Conservation (phyloP, 164 flowering plant genomes). For the Nymphaea colorata region DNA sequence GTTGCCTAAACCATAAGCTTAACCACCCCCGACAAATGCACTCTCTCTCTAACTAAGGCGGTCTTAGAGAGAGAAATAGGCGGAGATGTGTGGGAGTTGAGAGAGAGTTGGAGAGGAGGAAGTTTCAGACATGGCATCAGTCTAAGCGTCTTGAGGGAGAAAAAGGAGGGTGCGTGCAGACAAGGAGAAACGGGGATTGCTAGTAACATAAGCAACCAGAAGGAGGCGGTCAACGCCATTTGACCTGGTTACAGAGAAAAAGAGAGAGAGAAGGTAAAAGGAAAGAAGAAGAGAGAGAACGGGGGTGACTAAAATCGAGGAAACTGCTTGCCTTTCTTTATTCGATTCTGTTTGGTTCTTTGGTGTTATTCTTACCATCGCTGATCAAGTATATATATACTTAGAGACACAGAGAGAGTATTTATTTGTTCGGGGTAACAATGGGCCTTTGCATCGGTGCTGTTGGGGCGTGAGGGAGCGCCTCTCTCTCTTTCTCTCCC, state of each 20-base stretch:
- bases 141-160: not conserved
- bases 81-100: not conserved
- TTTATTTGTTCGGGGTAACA: not conserved
- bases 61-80: not conserved
- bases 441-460: not conserved
- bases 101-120: not conserved
- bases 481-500: not conserved
- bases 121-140: not conserved
- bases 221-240: not conserved
- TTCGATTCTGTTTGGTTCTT: too few relatives aligned
- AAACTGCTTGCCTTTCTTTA: too few relatives aligned
- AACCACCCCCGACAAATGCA: not conserved
- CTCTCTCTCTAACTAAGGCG: not conserved
- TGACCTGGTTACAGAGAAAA: not conserved
- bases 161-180: not conserved
- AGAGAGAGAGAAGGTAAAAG: not conserved
- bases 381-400: too few relatives aligned
- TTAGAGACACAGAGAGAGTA: too few relatives aligned
- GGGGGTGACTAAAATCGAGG: not conserved
- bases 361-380: too few relatives aligned
- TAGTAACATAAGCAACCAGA: not conserved
- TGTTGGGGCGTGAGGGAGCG: not conserved
- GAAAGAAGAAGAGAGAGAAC: constrained; percentile 11
- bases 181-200: not conserved
- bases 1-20: constrained; percentile 1